phyloP scores from a whole-genome alignment of 148 eudicot genomes.

The Chenopodium berlandieri region DNA sequence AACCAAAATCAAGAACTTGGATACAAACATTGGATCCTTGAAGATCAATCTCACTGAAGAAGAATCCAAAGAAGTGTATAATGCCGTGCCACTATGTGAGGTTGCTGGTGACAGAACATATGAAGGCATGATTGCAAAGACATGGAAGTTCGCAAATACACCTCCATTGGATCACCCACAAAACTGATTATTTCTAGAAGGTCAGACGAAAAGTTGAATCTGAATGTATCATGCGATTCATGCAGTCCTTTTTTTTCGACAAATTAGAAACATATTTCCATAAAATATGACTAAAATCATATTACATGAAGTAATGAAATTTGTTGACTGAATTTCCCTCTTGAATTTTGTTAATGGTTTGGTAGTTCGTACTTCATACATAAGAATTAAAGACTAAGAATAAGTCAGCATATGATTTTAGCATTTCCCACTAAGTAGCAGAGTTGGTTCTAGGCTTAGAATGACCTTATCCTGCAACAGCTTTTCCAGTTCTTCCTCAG shows the following conservation, averaged over 20 bases:
- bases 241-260: neutral
- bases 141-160: slow-evolving; percentile 42
- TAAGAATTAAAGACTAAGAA: neutral
- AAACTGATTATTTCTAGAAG: neutral
- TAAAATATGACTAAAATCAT: neutral
- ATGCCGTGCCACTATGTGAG: slow-evolving; percentile 34
- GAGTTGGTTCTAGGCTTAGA: slow-evolving; percentile 37
- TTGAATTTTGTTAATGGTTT: neutral
- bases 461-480: slow-evolving; percentile 38
- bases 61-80: slow-evolving; percentile 33
- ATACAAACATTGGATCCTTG: slow-evolving; percentile 34
- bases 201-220: neutral
- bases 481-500: slow-evolving; percentile 39
- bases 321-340: no score
- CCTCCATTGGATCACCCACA: slow-evolving; percentile 15
- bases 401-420: neutral
- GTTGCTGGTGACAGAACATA: slow-evolving; percentile 40
- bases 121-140: slow-evolving; percentile 11
- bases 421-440: slow-evolving; percentile 36
- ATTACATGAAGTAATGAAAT: neutral
- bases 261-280: neutral
- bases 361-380: slow-evolving; percentile 6
- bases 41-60: slow-evolving; percentile 32
- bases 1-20: slow-evolving; percentile 40
- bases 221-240: neutral